These are phyloP conservation scores for Colletotrichum falcatum DNA, from an alignment of 2,329 filamentous ascomycete species.

Conservation along the genomic window DNA sequence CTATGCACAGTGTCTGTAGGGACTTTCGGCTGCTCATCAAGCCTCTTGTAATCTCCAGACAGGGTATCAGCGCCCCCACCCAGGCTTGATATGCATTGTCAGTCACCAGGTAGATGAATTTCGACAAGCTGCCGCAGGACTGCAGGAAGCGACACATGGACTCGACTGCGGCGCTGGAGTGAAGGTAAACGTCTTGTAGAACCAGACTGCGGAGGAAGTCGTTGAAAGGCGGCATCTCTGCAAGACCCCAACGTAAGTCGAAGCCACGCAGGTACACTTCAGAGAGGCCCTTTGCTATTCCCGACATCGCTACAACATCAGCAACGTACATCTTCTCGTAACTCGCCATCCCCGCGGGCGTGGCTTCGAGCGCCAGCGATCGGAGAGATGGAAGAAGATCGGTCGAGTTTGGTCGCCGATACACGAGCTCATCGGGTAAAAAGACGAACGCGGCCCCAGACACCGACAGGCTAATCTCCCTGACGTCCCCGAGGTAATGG, in stretches of 20 bases:
- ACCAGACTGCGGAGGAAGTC: neutral
- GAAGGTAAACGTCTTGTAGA: neutral
- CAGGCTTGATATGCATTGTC: too few species aligned
- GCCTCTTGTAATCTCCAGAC: neutral
- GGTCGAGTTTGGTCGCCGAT: neutral
- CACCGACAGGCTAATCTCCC: neutral
- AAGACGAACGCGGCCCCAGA: neutral
- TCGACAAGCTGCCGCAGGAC: neutral
- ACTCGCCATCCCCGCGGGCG: fast-evolving
- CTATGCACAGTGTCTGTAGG: neutral
- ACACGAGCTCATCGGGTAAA: neutral
- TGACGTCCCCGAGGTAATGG: neutral
- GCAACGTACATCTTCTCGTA: fast-evolving
- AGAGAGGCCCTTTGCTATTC: neutral
- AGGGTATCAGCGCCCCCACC: too few species aligned
- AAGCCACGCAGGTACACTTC: neutral
- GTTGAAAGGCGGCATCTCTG: too few species aligned
- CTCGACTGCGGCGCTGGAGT: fast-evolving
- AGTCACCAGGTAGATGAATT: neutral
- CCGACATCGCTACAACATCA: neutral
- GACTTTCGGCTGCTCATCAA: neutral
- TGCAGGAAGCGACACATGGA: neutral
- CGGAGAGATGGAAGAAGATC: neutral
- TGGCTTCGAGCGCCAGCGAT: neutral
- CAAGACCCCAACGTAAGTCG: neutral